Percentiles rank a stretch among this genome's conserved stretches.
phyloP scores from a whole-genome alignment of 2,329 filamentous ascomycete species.

The Fusarium mexicanum region DNA sequence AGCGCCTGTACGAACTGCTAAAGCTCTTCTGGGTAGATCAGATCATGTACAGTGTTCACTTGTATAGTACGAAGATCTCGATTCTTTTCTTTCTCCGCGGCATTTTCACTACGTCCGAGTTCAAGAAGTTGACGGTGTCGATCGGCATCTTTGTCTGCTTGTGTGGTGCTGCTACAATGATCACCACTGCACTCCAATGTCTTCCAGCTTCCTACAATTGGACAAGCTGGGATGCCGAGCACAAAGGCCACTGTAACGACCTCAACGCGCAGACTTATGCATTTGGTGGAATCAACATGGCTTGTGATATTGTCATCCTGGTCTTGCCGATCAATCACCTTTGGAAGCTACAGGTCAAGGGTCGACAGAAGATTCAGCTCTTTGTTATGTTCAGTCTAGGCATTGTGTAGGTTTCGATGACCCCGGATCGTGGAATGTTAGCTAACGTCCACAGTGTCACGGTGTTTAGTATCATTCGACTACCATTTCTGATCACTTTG shows the following conservation, averaged over 20 bases:
- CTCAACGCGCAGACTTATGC: slow-evolving; percentile 33
- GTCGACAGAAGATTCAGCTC: slow-evolving; percentile 28
- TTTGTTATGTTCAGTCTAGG: slow-evolving; percentile 35
- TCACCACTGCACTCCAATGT: slow-evolving; percentile 29
- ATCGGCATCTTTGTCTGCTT: slow-evolving; percentile 19
- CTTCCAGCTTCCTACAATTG: slow-evolving; percentile 29
- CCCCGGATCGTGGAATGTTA: rapidly evolving
- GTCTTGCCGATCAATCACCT: slow-evolving; percentile 25
- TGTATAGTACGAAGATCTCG: slow-evolving; percentile 35
- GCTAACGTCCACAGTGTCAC: slow-evolving; percentile 19
- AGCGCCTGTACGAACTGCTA: slow-evolving; percentile 23
- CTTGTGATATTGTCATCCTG: slow-evolving; percentile 22
- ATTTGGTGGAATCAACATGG: slow-evolving; percentile 34
- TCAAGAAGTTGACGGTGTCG: slow-evolving; percentile 11
- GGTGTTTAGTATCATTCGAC: slow-evolving; percentile 29
- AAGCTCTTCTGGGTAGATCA: slow-evolving; percentile 36
- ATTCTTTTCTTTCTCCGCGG: slow-evolving; percentile 28
- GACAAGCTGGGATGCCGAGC: slow-evolving; percentile 30
- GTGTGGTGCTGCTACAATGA: slow-evolving; percentile 17
- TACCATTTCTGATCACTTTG: slow-evolving; percentile 25
- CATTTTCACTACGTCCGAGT: slow-evolving; percentile 19
- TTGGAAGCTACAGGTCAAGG: slow-evolving; percentile 27
- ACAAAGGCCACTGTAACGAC: slow-evolving; percentile 26
- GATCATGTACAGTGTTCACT: slow-evolving; percentile 35
- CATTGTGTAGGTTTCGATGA: background rate